Conservation (phyloP, 2,329 filamentous ascomycete genomes). For the Cladobotryum mycophilum region DNA sequence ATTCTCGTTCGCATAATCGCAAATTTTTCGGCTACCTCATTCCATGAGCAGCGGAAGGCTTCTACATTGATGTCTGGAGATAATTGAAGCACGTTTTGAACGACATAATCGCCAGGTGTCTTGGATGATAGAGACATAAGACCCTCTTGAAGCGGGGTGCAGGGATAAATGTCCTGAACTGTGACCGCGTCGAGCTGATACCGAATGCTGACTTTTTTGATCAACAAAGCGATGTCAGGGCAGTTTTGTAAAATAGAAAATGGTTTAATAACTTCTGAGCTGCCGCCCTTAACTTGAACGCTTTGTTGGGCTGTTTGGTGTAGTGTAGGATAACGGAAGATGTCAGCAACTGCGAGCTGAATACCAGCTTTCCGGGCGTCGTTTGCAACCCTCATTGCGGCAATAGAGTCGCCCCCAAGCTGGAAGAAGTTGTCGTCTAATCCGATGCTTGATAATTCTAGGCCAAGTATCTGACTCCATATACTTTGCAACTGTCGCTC, state of each 20-base stretch:
- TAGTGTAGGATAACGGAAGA: constrained; percentile 1
- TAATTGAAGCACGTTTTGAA: too few species aligned
- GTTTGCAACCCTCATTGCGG: constrained; percentile 39
- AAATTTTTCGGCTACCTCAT: too few species aligned
- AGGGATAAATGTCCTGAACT: too few species aligned
- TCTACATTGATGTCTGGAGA: too few species aligned
- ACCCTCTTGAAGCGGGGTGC: too few species aligned
- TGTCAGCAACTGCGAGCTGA: constrained; percentile 4
- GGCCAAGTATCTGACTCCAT: neutral
- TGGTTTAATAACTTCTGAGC: neutral
- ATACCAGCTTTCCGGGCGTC: constrained; percentile 4
- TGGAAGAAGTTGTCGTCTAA: constrained; percentile 42
- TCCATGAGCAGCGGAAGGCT: too few species aligned
- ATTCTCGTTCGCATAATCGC: too few species aligned
- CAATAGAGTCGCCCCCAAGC: constrained; percentile 42
- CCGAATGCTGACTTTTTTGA: neutral
- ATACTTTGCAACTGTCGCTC: neutral
- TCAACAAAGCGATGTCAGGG: neutral
- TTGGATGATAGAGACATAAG: too few species aligned
- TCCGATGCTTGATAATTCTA: constrained; percentile 21
- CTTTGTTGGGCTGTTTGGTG: too few species aligned
- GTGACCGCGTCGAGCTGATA: too few species aligned
- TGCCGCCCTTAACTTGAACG: neutral
- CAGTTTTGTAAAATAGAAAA: neutral
- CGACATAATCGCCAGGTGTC: too few species aligned